Conservation (phyloP, 176 grass and related monocot species). For the Canna indica region DNA sequence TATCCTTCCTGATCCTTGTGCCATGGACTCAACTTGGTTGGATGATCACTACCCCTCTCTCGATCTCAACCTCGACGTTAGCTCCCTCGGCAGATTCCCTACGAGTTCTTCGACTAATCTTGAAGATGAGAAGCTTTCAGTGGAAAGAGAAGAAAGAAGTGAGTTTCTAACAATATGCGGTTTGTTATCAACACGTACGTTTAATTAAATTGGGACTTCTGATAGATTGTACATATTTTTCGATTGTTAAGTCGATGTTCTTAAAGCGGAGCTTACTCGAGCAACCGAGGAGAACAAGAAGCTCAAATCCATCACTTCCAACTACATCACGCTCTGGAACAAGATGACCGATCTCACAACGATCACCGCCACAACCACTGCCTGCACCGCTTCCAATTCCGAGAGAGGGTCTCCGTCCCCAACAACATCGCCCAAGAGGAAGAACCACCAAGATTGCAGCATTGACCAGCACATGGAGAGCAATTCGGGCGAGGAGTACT, state of each 20-base stretch:
- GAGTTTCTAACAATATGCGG: too few species aligned
- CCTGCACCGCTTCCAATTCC: slow-evolving; percentile 32
- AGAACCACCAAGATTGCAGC: slow-evolving; percentile 17
- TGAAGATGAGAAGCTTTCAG: background rate
- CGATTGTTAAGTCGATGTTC: slow-evolving; percentile 17
- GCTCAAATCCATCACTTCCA: slow-evolving; percentile 31
- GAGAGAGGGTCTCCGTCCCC: slow-evolving; percentile 59
- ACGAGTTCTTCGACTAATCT: too few species aligned
- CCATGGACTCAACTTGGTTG: background rate
- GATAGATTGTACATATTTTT: background rate
- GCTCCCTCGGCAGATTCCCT: background rate
- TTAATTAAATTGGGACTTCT: too few species aligned
- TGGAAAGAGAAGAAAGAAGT: background rate
- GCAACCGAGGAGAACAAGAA: slow-evolving; percentile 56
- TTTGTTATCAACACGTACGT: too few species aligned
- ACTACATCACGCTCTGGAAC: slow-evolving; percentile 39
- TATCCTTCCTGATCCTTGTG: too few species aligned
- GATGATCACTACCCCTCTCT: too few species aligned
- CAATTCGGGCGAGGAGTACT: background rate
- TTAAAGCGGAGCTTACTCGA: slow-evolving; percentile 49
- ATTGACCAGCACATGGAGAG: slow-evolving; percentile 19
- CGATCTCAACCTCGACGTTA: background rate
- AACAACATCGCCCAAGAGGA: slow-evolving; percentile 56
- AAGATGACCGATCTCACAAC: slow-evolving; percentile 44
- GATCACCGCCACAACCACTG: slow-evolving; percentile 22